Evolutionary conservation across 78 protist genomes (phyloP), one percentile per base, ranked within the genome.

Genomic region (Dictyostelium intermedium): DNA sequence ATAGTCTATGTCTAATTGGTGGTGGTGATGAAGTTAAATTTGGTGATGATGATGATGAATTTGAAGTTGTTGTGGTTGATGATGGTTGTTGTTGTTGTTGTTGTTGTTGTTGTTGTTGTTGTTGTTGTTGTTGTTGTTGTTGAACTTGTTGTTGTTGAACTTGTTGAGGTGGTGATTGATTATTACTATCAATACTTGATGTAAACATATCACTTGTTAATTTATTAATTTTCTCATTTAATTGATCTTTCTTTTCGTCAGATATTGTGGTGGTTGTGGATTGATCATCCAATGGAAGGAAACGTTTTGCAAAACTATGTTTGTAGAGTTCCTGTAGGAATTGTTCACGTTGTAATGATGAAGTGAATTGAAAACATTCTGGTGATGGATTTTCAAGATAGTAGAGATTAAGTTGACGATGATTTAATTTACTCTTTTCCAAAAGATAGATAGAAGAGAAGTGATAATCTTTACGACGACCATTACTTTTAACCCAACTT

Each of bases 281-380:
- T 32, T 34, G 79, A 72, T 82, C 39, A 30, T 32, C 74, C 3
- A 56, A 23, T 41, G 94, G 94, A n/a, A 80, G 9, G 72, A 79
- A 89, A 16, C 73, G 74, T n/a, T 78, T 74, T 41, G 85, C 30
- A 34, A 89, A 61, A 3, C 35, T 18, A 61, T 80, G 83, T 30
- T 80, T 78, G n/a, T 89, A 89, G 1, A 89, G 18, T 34, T 50
- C 74, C 39, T 89, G 94, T 30, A 89, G 47, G 87, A 89, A 89
- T 69, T 80, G 85, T 70, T 89, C 94, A 32, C 94, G 39, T 66
- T 30, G 56, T n/a, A 89, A n/a, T 41, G 94, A 89, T 1, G 94
- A 63, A 5, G 82, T 20, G 43, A 89, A 89, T 23, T 43, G 50
- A 16, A 80, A 56, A 3, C 30, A 23, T 9, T 80, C 87, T 5